A percentile compares a stretch with the other conserved stretches of the same genome.
These are phyloP conservation scores for Takakia lepidozioides DNA, from an alignment of 225 moss, liverwort and hornwort genomes.

Conservation along the genomic window DNA sequence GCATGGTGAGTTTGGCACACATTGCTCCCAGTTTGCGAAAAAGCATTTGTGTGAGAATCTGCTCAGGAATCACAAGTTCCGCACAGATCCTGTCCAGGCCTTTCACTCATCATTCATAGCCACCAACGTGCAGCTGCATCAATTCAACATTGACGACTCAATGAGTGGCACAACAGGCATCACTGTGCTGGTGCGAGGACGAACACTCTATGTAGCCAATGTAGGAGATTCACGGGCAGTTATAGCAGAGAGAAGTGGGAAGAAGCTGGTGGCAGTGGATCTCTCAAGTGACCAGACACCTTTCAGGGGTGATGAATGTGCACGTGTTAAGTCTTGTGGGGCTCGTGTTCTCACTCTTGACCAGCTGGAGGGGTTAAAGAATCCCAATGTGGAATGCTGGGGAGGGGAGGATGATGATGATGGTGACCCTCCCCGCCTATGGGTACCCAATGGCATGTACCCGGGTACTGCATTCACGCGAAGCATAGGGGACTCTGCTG, in stretches of 20 bases:
- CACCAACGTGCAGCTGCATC: conserved; percentile 85
- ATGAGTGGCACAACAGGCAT: conserved; percentile 98
- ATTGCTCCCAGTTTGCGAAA: conserved; percentile 92
- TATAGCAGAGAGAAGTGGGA: conserved; percentile 62
- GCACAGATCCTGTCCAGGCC: conserved; percentile 63
- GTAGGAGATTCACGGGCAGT: conserved; percentile 93
- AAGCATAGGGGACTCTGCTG: conserved; percentile 85
- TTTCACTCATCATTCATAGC: conserved; percentile 65
- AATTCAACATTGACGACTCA: conserved; percentile 65
- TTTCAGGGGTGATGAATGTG: conserved; percentile 79
- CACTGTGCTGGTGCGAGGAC: conserved; percentile 77
- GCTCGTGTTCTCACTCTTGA: conserved; percentile 87
- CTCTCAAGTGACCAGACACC: conserved; percentile 92
- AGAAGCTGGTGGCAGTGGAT: conserved; percentile 46
- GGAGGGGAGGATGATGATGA: conserved; percentile 97
- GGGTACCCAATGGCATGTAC: conserved; percentile 91
- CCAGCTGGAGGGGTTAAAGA: conserved; percentile 89
- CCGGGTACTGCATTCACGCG: conserved; percentile 95
- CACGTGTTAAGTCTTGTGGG: conserved; percentile 60
- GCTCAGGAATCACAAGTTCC: conserved; percentile 57
- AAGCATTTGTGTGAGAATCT: conserved; percentile 67
- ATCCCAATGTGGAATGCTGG: conserved; percentile 84
- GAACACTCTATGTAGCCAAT: conserved; percentile 84
- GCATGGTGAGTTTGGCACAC: conserved; percentile 89
- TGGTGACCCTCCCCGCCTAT: conserved; percentile 86